Evolutionary conservation across 2,329 filamentous ascomycete species (phyloP), one percentile per base, ranked within the genome.

Genomic region (Paraphoma sp.): DNA sequence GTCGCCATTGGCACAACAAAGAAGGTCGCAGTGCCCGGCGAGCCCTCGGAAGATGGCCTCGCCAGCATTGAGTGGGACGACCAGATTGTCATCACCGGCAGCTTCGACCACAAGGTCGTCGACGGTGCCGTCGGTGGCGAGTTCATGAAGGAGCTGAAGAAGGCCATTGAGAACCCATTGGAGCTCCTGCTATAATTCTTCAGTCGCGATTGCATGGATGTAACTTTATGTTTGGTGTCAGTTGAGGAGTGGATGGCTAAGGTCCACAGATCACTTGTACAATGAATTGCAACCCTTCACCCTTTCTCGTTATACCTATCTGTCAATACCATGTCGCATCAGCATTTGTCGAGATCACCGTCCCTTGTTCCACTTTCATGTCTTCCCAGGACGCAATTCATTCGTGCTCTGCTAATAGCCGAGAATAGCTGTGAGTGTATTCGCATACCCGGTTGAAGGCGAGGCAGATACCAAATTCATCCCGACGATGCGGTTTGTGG

Each of bases 31-130:
- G 82, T 98, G 53, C 93, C 92, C 49, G 87, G 87, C 41, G 91
- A 96, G 84, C 88, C 59, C 38, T 61, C 86, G 56, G 93, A 95
- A 80, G 92, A 96, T 62, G 93, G 92, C 58, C 87, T 87, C 44
- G 81, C 86, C 16, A 67, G 64, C 53, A 83, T 97, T 45, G 92
- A 92, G 79, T 99, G 92, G 90, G 95, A 99, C 71, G 95, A 99
- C 76, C 93, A 98, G 85, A 97, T 99, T 73, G 87, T 91, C 60
- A 89, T 99, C 57, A 98, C 93, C 40, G 94, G 84, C 73, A 96
- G 91, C 84, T 99, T 99, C 78, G 95, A 99, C 84, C 95, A 99
- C 88, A 97, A 97, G 87, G 93, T 98, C 48, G 89, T 99, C 11
- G 95, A 99, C 77, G 95, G 95, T 63, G 95, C 93, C 41, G 91